A percentile compares a stretch with the other conserved stretches of the same genome.
These are phyloP conservation scores for Pythium grandisporangium DNA, from an alignment of 352 stramenopile species.

Conservation along the genomic window DNA sequence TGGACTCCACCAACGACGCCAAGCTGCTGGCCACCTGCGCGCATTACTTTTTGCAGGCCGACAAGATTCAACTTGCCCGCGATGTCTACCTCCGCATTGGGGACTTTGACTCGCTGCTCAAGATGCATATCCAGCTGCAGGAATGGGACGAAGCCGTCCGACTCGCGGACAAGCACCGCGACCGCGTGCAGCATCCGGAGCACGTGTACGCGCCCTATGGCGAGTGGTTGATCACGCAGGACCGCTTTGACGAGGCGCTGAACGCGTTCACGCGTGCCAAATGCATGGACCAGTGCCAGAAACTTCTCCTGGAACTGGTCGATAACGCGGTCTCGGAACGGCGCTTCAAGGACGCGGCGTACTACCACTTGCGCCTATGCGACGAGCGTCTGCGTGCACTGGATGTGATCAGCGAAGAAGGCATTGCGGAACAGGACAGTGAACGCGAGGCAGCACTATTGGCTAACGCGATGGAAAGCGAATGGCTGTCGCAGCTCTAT, in stretches of 20 bases:
- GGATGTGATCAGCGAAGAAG: not conserved
- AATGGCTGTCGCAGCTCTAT: constrained; percentile 86
- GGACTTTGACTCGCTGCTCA: constrained; percentile 78
- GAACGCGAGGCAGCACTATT: constrained; percentile 20
- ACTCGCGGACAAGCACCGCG: constrained; percentile 74
- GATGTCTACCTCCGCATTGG: constrained; percentile 78
- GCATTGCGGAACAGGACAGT: constrained; percentile 21
- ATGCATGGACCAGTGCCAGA: constrained; percentile 73
- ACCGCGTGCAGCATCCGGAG: constrained; percentile 76
- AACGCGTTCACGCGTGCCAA: constrained; percentile 83
- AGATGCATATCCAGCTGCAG: constrained; percentile 85
- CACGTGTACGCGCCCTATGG: constrained; percentile 91
- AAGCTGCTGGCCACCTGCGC: constrained; percentile 49
- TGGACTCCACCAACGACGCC: constrained; percentile 33
- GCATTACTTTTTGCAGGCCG: constrained; percentile 54
- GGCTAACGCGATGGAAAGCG: constrained; percentile 40
- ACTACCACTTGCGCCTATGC: constrained; percentile 91
- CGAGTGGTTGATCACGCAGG: constrained; percentile 87
- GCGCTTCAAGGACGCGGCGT: constrained; percentile 86
- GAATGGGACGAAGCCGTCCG: constrained; percentile 91
- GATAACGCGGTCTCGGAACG: constrained; percentile 81
- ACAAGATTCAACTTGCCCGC: constrained; percentile 67
- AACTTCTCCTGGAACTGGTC: constrained; percentile 84
- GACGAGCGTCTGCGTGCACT: constrained; percentile 69
- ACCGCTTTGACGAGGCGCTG: constrained; percentile 90